phyloP scores from a whole-genome alignment of 2,329 filamentous ascomycete species.

The Curvularia hawaiiensis region DNA sequence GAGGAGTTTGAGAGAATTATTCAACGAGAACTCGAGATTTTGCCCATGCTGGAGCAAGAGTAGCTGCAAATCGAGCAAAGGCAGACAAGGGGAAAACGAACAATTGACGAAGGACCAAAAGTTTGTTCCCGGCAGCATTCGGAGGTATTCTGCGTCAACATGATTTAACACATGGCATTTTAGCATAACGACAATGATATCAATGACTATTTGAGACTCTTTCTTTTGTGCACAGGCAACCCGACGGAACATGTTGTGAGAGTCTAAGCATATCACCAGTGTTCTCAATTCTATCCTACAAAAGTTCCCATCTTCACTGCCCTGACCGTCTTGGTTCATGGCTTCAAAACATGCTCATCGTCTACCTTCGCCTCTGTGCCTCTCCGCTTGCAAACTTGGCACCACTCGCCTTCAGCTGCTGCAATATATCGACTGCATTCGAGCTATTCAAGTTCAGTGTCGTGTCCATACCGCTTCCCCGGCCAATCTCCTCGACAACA shows the following conservation, averaged over 20 bases:
- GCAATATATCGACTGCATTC: constrained; percentile 43
- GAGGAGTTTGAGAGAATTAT: constrained; percentile 77
- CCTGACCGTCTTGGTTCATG: neutral
- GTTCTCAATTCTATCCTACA: neutral
- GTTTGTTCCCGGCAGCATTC: constrained; percentile 10
- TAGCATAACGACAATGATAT: constrained; percentile 1
- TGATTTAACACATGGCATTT: constrained; percentile 6
- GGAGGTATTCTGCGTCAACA: constrained; percentile 17
- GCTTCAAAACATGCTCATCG: neutral
- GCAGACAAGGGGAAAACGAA: neutral
- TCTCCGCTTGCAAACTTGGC: constrained; percentile 34
- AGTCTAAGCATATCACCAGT: neutral
- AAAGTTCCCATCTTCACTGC: neutral
- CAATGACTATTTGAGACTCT: neutral
- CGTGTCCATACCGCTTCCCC: constrained; percentile 37
- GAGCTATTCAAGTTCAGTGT: constrained; percentile 37
- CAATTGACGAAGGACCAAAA: neutral
- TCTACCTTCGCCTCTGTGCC: constrained; percentile 44
- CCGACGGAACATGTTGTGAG: too few species aligned
- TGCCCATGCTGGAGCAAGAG: constrained; percentile 70
- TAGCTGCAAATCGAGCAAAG: constrained; percentile 17
- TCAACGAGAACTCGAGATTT: constrained; percentile 70
- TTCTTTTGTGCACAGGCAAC: neutral
- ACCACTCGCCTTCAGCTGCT: constrained; percentile 44
- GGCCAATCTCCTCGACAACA: constrained; percentile 52